These are phyloP conservation scores for Beauveria pseudobassiana DNA, from an alignment of 2,329 filamentous ascomycete species.

Conservation along the genomic window DNA sequence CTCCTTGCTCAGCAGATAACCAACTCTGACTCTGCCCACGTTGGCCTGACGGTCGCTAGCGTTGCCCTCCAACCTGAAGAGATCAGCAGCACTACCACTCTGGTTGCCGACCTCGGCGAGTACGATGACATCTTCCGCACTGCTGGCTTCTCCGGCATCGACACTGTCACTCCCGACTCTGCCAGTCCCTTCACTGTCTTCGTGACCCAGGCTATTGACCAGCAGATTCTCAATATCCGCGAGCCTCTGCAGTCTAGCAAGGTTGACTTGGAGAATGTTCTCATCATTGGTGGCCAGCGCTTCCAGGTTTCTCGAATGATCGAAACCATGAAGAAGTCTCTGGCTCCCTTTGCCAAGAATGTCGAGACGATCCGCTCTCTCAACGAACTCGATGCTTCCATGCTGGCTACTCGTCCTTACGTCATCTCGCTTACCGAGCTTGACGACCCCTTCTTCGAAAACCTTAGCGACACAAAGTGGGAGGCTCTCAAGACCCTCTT, in stretches of 20 bases:
- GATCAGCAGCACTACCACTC: slow-evolving; percentile 7
- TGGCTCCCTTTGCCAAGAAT: slow-evolving; percentile 3
- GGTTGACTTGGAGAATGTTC: slow-evolving; percentile 9
- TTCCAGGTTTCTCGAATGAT: slow-evolving; percentile 7
- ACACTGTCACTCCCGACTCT: slow-evolving; percentile 10
- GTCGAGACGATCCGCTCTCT: slow-evolving; percentile 1
- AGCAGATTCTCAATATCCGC: slow-evolving; percentile 9
- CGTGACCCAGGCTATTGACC: slow-evolving; percentile 13
- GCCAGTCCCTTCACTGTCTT: slow-evolving; percentile 10
- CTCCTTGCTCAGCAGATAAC: slow-evolving; percentile 10
- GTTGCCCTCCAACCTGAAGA: slow-evolving; percentile 3
- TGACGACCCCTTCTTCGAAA: slow-evolving; percentile 8
- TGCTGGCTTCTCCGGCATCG: slow-evolving; percentile 13
- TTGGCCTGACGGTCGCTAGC: slow-evolving; percentile 7
- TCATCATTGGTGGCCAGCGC: slow-evolving; percentile 12
- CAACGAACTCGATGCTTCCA: slow-evolving; percentile 6
- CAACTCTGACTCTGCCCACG: slow-evolving; percentile 2
- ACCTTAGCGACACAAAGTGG: slow-evolving; percentile 9
- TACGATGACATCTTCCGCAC: slow-evolving; percentile 9
- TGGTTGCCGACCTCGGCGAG: slow-evolving; percentile 8
- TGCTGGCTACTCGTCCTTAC: slow-evolving; percentile 8
- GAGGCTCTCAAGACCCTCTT: slow-evolving; percentile 11
- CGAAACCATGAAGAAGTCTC: slow-evolving; percentile 3
- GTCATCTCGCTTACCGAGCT: slow-evolving; percentile 11
- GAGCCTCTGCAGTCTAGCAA: slow-evolving; percentile 10